Evolutionary conservation across 1,139 yeast species (phyloP), one percentile per base, ranked within the genome.

Genomic region (Candida sp.): DNA sequence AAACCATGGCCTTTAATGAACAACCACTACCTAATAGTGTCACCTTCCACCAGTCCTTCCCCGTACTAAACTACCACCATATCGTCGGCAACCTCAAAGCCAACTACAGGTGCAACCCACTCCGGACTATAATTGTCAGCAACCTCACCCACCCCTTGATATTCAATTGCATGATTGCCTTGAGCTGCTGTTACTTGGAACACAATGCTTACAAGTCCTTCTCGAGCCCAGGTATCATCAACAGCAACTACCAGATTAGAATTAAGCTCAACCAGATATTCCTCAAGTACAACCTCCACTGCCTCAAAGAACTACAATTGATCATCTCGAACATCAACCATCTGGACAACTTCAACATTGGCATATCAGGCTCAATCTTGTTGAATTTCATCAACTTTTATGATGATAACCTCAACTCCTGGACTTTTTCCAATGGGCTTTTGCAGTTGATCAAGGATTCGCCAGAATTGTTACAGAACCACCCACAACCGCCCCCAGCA

Each of bases 381-480:
- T 58, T 70, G 23, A 67, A 67, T 52, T 63, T 60, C 43, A 57
- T 66, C 17, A 60, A 69, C 42, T 60, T 68, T 22, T 68, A 65
- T 44, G 70, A 68, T 12, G 59, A 62, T 45, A 53, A 66, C 32
- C 48, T 56, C 11, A 60, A 65, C 30, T 60, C 65, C 6, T 48
- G 60, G 5, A 60, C 69, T 9, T 69, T 69, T 46, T 59, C 66
- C 31, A 60, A 63, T 35, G 75, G 75, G 1, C 54, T 67, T 25
- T 57, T 63, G 7, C 35, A 41, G 22, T 41, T 41, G 12, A 31
- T 32, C 8, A 41, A 22, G 31, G 35, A 41, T 12, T 22, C 26
- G 3, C 34, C 35, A 28, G 35, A 41, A 6, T 12, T 22, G n/a
- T 9, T 27, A 8, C 27, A 7, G 31, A 7, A 28, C 31, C 7